These are phyloP conservation scores for Glycine soja DNA, from an alignment of 306 rosid genomes.

Conservation along the genomic window DNA sequence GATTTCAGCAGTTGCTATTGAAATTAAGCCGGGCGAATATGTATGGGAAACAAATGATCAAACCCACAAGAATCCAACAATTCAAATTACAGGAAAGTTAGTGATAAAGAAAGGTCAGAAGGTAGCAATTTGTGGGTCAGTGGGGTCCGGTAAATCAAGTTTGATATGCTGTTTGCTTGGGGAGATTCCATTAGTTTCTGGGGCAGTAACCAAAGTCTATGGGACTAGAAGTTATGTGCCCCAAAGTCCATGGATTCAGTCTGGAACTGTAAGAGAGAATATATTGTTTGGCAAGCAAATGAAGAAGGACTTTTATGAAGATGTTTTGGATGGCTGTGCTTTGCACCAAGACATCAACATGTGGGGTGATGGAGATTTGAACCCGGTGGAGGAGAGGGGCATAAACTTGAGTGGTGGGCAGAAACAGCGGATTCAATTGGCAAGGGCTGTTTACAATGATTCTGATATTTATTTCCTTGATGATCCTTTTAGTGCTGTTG, in stretches of 20 bases:
- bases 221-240: constrained; percentile 87
- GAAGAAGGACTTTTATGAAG: constrained; percentile 58
- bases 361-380: constrained; percentile 80
- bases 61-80: constrained; percentile 62
- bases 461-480: constrained; percentile 91
- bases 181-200: constrained; percentile 82
- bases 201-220: constrained; percentile 57
- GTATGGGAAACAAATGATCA: constrained; percentile 71
- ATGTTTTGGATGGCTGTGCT: constrained; percentile 84
- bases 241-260: constrained; percentile 95
- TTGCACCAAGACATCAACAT: constrained; percentile 70
- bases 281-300: constrained; percentile 82
- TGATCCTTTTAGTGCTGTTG: constrained; percentile 97
- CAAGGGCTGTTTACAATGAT: constrained; percentile 86
- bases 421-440: constrained; percentile 91
- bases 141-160: constrained; percentile 97
- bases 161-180: constrained; percentile 74
- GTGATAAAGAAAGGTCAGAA: constrained; percentile 70
- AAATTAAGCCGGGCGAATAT: constrained; percentile 69
- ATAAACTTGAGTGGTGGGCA: constrained; percentile 97
- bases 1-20: constrained; percentile 58
- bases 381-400: constrained; percentile 86
- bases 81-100: constrained; percentile 60
- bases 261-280: constrained; percentile 87
- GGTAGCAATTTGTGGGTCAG: constrained; percentile 87